phyloP scores from a whole-genome alignment of 1,284 basidiomycete species.

The Tilletiopsis washingtonensis region DNA sequence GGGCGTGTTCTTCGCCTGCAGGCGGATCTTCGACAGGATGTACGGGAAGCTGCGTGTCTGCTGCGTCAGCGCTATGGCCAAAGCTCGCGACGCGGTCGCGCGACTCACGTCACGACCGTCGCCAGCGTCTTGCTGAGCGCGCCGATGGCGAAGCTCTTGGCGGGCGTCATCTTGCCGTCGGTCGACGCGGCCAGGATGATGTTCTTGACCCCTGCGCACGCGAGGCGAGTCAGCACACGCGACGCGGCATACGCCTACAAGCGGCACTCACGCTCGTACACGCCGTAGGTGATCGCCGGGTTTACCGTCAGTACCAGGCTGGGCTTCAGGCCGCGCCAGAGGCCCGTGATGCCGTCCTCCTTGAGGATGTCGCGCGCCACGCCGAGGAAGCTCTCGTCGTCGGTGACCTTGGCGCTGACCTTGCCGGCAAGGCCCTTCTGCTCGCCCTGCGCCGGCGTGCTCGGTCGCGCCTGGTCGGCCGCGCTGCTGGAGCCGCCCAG shows the following conservation, averaged over 20 bases:
- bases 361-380: constrained; percentile 79
- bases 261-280: constrained; percentile 60
- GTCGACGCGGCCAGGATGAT: constrained; percentile 51
- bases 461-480: constrained; percentile 4
- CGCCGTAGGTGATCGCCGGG: constrained; percentile 96
- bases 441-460: not conserved
- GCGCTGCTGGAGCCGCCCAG: constrained; percentile 13
- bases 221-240: not conserved
- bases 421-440: constrained; percentile 6
- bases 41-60: constrained; percentile 31
- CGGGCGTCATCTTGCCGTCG: constrained; percentile 65
- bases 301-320: constrained; percentile 84
- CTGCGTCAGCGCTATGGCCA: not conserved
- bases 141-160: constrained; percentile 77
- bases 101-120: constrained; percentile 52
- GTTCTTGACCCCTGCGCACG: constrained; percentile 61
- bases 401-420: constrained; percentile 50
- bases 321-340: constrained; percentile 91
- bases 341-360: constrained; percentile 82
- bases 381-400: constrained; percentile 56
- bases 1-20: constrained; percentile 62
- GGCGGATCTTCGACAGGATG: constrained; percentile 93
- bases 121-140: constrained; percentile 91
- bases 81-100: not conserved
- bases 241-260: not conserved